Conservation (phyloP, 495 filamentous ascomycete species). For the Penicillium nucicola region DNA sequence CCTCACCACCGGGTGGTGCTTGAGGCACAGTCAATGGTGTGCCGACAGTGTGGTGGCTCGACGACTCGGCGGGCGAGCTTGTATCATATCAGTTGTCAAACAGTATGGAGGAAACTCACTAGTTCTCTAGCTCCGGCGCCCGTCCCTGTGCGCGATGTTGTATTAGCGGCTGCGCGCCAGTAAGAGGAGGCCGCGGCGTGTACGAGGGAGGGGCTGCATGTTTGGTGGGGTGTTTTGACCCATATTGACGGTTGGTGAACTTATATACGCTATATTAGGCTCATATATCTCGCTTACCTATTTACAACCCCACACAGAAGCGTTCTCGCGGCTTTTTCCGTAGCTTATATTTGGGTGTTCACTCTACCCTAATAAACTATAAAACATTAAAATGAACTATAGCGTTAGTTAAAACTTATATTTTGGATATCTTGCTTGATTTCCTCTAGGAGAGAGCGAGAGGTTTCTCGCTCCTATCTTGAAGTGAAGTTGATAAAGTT, state of each 20-base stretch:
- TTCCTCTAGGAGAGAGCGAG: background rate
- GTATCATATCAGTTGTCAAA: background rate
- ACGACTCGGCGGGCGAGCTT: background rate
- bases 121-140: background rate
- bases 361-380: constrained; percentile 12
- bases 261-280: no score
- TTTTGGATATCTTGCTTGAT: constrained; percentile 14
- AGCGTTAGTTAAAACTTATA: background rate
- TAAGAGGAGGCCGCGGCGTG: no score
- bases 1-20: background rate
- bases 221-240: no score
- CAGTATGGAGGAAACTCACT: background rate
- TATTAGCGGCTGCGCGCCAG: no score
- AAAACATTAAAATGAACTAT: constrained; percentile 6
- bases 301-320: no score
- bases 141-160: background rate
- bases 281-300: no score
- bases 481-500: constrained; percentile 10
- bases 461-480: constrained; percentile 11
- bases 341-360: constrained; percentile 15
- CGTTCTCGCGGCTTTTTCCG: constrained; percentile 14
- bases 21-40: background rate
- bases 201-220: no score
- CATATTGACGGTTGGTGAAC: no score
- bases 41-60: background rate